Percentiles rank a stretch among this genome's conserved stretches.
These are phyloP conservation scores for Lentinula guzmanii DNA, from an alignment of 768 basidiomycete genomes.

Conservation along the genomic window DNA sequence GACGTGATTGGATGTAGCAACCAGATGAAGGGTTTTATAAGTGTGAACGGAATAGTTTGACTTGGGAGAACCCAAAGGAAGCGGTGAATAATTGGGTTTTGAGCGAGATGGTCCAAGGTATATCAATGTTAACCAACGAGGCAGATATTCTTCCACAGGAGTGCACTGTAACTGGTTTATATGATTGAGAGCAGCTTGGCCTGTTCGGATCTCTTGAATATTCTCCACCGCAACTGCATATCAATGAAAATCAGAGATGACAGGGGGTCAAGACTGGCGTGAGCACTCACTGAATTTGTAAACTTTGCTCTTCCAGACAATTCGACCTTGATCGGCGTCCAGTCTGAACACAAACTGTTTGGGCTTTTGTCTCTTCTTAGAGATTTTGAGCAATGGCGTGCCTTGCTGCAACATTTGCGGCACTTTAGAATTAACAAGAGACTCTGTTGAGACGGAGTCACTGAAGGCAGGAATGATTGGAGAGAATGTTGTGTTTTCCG, in stretches of 20 bases:
- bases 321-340: conserved; percentile 75
- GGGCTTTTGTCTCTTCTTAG: conserved; percentile 67
- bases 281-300: conserved; percentile 43
- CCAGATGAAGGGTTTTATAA: conserved; percentile 83
- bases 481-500: neutral
- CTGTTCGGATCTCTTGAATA: conserved; percentile 82
- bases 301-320: conserved; percentile 73
- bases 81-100: neutral
- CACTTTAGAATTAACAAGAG: conserved; percentile 33
- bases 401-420: conserved; percentile 57
- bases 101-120: conserved; percentile 38
- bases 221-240: conserved; percentile 72
- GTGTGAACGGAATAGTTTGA: conserved; percentile 41
- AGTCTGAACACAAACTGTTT: conserved; percentile 55
- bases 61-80: neutral
- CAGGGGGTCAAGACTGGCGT: neutral
- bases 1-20: conserved; percentile 52
- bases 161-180: conserved; percentile 64
- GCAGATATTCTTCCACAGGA: conserved; percentile 46
- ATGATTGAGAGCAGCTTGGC: conserved; percentile 64
- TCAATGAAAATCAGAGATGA: neutral
- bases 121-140: conserved; percentile 77
- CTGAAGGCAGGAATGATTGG: neutral
- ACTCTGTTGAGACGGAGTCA: conserved; percentile 1
- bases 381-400: conserved; percentile 78